Conservation (phyloP, 2,329 filamentous ascomycete species). For the Ascochyta koolunga region DNA sequence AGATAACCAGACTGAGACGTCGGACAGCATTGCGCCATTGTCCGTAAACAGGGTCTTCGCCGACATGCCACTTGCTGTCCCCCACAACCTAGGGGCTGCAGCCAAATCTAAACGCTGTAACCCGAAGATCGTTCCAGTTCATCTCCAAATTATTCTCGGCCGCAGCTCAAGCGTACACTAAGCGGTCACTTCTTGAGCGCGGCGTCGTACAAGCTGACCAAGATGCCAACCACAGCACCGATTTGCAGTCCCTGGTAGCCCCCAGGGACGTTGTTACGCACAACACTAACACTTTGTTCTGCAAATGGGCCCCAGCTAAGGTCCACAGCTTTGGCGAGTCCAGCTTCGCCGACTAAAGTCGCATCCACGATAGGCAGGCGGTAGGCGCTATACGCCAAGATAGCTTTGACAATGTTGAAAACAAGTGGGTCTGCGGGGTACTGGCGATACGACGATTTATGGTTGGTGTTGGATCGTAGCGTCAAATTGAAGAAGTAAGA, state of each 20-base stretch:
- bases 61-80: background rate
- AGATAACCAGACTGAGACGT: background rate
- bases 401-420: slow-evolving; percentile 87
- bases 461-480: slow-evolving; percentile 58
- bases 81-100: background rate
- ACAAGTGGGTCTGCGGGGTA: slow-evolving; percentile 81
- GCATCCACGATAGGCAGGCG: slow-evolving; percentile 43
- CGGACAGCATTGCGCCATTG: background rate
- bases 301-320: slow-evolving; percentile 62
- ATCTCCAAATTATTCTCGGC: background rate
- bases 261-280: slow-evolving; percentile 72
- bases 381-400: slow-evolving; percentile 83
- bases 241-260: slow-evolving; percentile 73
- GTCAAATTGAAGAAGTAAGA: slow-evolving; percentile 94
- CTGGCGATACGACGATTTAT: slow-evolving; percentile 52
- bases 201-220: slow-evolving; percentile 78
- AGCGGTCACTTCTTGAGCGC: slow-evolving; percentile 64
- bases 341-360: slow-evolving; percentile 38
- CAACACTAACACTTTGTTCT: slow-evolving; percentile 63
- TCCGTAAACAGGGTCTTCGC: background rate
- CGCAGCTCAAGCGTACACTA: background rate
- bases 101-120: background rate
- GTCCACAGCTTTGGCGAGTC: slow-evolving; percentile 60
- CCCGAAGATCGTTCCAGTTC: background rate
- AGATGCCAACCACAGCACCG: slow-evolving; percentile 69